Evolutionary conservation across 345 rosid genomes (phyloP), one percentile per base, ranked within the genome.

Genomic region (Brassica nigra): DNA sequence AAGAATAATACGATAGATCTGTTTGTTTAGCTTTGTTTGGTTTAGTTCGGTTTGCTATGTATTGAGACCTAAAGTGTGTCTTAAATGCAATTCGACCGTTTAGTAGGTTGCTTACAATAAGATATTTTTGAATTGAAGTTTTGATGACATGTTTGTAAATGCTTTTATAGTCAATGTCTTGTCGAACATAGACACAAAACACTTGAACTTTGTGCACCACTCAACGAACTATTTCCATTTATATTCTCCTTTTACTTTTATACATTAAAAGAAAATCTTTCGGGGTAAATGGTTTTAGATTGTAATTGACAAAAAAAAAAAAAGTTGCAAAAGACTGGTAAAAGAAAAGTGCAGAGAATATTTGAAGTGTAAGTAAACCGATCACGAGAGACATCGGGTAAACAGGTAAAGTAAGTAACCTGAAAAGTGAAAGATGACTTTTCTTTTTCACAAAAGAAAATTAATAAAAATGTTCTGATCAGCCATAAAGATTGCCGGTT

Each of bases 271-370:
- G 52, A 44, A 44, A 49, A 49, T 14, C 18, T 49, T 49, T 49
- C 55, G 55, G 55, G 5, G 55, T 49, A 49, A 49, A 49, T 49
- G 55, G 18, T 49, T 49, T 49, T 0, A 47, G 55, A 44, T 44
- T 11, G 52, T n/a, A 3, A 11, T 44, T 4, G 52, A 44, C 52
- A 10, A 42, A 12, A 62, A 71, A 11, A 63, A 55, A 15, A 1
- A 78, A 78, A 76, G 52, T 66, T 30, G 76, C 36, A 61, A 74
- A 74, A 74, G 52, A 44, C 63, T 68, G 76, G 61, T 62, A 75
- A 54, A 69, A 44, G 76, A 69, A 80, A 80, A 80, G 76, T 75
- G 79, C 76, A 75, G 79, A 62, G 76, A 69, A 80, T 75, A 80
- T 80, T 80, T 74, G n/a, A 69, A 80, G 61, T 62, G 79, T 54